Evolutionary conservation across 2,329 filamentous ascomycete genomes (phyloP).

Genomic region (Xylariaceae sp.): DNA sequence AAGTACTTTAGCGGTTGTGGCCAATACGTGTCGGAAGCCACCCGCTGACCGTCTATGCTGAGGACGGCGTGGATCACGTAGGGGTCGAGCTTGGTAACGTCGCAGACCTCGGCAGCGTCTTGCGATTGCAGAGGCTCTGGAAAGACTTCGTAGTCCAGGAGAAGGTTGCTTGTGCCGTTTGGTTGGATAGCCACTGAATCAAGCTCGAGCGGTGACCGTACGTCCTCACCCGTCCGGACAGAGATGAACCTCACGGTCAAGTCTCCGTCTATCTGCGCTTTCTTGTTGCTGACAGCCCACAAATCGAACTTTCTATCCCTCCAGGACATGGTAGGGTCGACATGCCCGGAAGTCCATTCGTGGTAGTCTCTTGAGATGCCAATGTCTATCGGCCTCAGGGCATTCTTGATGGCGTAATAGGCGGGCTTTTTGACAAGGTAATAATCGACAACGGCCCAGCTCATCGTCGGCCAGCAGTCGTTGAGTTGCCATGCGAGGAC

Average conservation of each 20-base stretch:
- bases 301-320: conserved; percentile 37
- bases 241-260: conserved; percentile 38
- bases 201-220: conserved; percentile 24
- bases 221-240: conserved; percentile 34
- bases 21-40: conserved; percentile 51
- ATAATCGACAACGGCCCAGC: conserved; percentile 62
- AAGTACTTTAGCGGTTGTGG: conserved; percentile 59
- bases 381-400: conserved; percentile 54
- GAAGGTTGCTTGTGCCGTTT: conserved; percentile 37
- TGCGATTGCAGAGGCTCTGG: conserved; percentile 10
- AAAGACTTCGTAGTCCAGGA: conserved; percentile 29
- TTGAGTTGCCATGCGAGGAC: conserved; percentile 66
- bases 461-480: conserved; percentile 63
- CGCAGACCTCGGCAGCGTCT: conserved; percentile 21
- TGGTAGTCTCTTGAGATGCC: conserved; percentile 44
- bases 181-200: conserved; percentile 22
- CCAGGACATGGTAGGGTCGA: conserved; percentile 35
- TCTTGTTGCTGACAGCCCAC: conserved; percentile 37
- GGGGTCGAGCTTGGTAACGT: conserved; percentile 36
- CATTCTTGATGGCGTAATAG: conserved; percentile 48
- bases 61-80: conserved; percentile 45
- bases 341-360: conserved; percentile 41
- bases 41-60: conserved; percentile 31
- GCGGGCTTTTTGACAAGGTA: conserved; percentile 61
- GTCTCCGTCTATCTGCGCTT: conserved; percentile 21